A percentile compares a stretch with the other conserved stretches of the same genome.
These are phyloP conservation scores for Fusarium scirpi DNA, from an alignment of 2,329 filamentous ascomycete genomes.

Conservation along the genomic window DNA sequence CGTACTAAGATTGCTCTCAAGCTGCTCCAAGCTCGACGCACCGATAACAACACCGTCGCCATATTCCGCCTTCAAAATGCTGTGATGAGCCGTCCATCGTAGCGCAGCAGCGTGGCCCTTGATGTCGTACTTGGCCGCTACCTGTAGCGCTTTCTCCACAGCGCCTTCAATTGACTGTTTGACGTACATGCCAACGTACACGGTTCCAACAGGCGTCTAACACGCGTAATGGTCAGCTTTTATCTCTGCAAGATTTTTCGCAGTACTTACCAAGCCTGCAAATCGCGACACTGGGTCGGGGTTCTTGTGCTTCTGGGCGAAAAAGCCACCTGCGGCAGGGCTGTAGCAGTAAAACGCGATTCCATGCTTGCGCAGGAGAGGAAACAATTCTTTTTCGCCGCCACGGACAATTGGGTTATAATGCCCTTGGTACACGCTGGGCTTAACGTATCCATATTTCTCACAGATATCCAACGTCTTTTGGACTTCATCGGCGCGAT, in stretches of 20 bases:
- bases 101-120: slow-evolving; percentile 56
- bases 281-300: slow-evolving; percentile 35
- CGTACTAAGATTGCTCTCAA: slow-evolving; percentile 51
- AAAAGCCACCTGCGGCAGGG: slow-evolving; percentile 42
- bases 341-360: slow-evolving; percentile 60
- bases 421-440: slow-evolving; percentile 60
- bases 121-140: slow-evolving; percentile 52
- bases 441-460: slow-evolving; percentile 55
- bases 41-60: slow-evolving; percentile 55
- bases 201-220: slow-evolving; percentile 32
- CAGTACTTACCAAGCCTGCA: slow-evolving; percentile 40
- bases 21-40: slow-evolving; percentile 51
- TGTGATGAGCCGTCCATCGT: slow-evolving; percentile 56
- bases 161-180: slow-evolving; percentile 47
- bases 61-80: slow-evolving; percentile 46
- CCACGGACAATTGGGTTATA: slow-evolving; percentile 60
- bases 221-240: background rate
- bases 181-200: slow-evolving; percentile 47
- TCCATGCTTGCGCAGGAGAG: slow-evolving; percentile 54
- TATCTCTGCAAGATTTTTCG: rapidly evolving
- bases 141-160: slow-evolving; percentile 43
- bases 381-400: slow-evolving; percentile 57
- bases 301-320: slow-evolving; percentile 44
- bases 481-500: slow-evolving; percentile 58
- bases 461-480: slow-evolving; percentile 58